A percentile compares a stretch with the other conserved stretches of the same genome.
Conservation (phyloP, 1,284 basidiomycete species). For the Fomitopsis pinicola region DNA sequence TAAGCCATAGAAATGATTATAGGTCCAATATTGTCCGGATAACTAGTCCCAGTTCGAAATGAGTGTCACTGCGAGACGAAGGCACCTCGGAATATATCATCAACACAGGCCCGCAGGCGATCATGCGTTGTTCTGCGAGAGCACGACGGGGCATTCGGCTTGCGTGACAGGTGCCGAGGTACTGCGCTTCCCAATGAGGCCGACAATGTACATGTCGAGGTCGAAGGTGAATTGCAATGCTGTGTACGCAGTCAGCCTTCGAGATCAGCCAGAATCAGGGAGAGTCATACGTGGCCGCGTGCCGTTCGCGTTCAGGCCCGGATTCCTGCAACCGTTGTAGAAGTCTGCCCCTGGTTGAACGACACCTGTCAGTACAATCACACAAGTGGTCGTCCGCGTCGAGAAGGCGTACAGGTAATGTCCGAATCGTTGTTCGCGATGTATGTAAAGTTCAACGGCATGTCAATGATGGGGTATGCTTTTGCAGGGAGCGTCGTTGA, state of each 20-base stretch:
- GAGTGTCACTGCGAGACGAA: background rate
- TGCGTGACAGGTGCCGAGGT: constrained; percentile 56
- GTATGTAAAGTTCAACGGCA: constrained; percentile 82
- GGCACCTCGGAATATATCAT: background rate
- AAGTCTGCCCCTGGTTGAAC: constrained; percentile 59
- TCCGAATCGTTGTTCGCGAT: constrained; percentile 77
- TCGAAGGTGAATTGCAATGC: constrained; percentile 67
- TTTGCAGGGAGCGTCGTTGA: constrained; percentile 59
- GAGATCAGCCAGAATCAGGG: background rate
- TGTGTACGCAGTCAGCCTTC: constrained; percentile 21
- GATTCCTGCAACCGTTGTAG: constrained; percentile 77
- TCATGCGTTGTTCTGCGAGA: constrained; percentile 50
- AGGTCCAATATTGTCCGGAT: constrained; percentile 6
- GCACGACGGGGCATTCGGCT: constrained; percentile 74
- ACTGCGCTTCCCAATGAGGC: constrained; percentile 52
- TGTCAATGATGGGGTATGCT: constrained; percentile 49
- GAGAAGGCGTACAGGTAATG: constrained; percentile 56
- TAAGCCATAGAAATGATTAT: background rate
- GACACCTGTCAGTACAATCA: background rate
- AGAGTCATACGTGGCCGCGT: constrained; percentile 51
- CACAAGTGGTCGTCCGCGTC: background rate
- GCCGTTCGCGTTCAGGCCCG: constrained; percentile 42
- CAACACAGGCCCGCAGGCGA: background rate
- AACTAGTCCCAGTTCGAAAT: background rate
- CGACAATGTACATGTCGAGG: constrained; percentile 66